Conservation (phyloP, 768 basidiomycete genomes). For the Exidia glandulosa region DNA sequence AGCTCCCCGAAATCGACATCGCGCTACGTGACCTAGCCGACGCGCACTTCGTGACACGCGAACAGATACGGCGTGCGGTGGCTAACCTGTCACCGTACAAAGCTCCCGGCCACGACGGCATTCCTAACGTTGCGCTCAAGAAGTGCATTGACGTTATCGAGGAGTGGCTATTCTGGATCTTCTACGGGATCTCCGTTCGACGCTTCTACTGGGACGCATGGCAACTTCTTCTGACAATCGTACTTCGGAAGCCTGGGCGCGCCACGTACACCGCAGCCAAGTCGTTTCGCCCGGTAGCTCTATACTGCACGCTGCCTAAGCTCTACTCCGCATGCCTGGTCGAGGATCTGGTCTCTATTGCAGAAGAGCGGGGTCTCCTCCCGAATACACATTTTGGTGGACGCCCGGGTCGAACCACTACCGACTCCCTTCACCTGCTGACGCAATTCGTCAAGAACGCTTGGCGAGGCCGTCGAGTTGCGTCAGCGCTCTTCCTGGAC, state of each 20-base stretch:
- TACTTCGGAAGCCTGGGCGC: no score
- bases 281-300: no score
- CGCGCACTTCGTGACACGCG: constrained; percentile 5
- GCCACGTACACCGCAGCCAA: no score
- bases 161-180: neutral
- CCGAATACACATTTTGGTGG: constrained; percentile 19
- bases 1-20: neutral
- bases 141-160: no score
- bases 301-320: no score
- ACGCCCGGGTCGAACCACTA: constrained; percentile 18
- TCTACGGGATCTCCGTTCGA: no score
- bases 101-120: neutral
- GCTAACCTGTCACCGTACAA: neutral
- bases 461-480: constrained; percentile 17
- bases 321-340: no score
- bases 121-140: constrained; percentile 1
- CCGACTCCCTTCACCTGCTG: constrained; percentile 20
- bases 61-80: neutral
- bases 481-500: no score
- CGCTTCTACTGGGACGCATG: no score
- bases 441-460: constrained; percentile 25
- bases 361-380: constrained; percentile 6
- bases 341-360: no score
- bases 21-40: constrained; percentile 4
- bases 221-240: no score